These are phyloP conservation scores for Cutaneotrichosporon cutaneum DNA, from an alignment of 1,284 basidiomycete genomes.

Conservation along the genomic window DNA sequence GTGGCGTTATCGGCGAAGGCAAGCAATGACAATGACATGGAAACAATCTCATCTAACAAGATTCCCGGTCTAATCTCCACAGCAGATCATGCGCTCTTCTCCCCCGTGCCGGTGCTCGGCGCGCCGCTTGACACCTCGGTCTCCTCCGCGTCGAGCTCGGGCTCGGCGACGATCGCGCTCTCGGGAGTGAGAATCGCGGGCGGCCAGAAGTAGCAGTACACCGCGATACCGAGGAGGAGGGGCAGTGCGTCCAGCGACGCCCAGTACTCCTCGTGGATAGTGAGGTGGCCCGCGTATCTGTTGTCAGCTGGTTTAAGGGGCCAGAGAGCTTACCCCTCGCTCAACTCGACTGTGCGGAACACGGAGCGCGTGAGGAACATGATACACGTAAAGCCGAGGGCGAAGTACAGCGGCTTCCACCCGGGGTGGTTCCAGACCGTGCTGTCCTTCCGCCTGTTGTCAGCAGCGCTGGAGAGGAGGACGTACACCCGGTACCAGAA, in stretches of 20 bases:
- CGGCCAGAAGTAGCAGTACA: slow-evolving; percentile 45
- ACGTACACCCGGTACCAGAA: slow-evolving; percentile 61
- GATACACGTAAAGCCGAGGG: slow-evolving; percentile 61
- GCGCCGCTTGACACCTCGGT: neutral
- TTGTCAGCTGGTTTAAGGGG: neutral
- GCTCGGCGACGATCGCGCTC: neutral
- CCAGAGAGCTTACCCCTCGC: slow-evolving; percentile 55
- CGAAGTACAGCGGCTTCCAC: slow-evolving; percentile 62
- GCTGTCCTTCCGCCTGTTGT: slow-evolving; percentile 14
- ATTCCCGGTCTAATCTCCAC: neutral
- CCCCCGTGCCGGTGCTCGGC: neutral
- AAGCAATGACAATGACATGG: neutral
- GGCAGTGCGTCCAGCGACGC: slow-evolving; percentile 63
- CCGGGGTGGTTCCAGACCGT: slow-evolving; percentile 41
- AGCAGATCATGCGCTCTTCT: neutral
- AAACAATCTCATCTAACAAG: neutral
- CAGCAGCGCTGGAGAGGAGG: neutral
- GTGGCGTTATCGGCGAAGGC: neutral
- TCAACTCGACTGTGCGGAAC: slow-evolving; percentile 66
- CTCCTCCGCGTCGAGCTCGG: neutral
- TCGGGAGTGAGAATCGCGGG: slow-evolving; percentile 17
- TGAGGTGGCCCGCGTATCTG: slow-evolving; percentile 60
- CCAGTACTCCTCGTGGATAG: slow-evolving; percentile 64
- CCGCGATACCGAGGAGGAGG: slow-evolving; percentile 60
- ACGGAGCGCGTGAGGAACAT: slow-evolving; percentile 58